phyloP scores from a whole-genome alignment of 2,329 filamentous ascomycete genomes.

The Penicillium sumatraense region DNA sequence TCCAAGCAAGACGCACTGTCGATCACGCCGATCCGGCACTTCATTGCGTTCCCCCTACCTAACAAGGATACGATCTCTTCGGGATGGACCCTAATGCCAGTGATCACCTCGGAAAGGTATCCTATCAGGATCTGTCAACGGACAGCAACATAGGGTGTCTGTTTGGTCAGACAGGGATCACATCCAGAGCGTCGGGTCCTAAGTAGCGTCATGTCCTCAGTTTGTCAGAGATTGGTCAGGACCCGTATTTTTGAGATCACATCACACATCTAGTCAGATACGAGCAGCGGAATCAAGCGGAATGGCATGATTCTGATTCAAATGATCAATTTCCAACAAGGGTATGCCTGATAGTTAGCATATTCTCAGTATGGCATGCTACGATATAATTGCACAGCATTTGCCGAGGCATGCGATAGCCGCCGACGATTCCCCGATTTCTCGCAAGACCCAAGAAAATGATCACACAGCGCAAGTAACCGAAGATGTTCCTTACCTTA shows the following conservation, averaged over 20 bases:
- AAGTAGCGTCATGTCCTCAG: neutral
- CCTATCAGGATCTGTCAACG: neutral
- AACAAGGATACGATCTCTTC: neutral
- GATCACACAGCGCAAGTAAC: neutral
- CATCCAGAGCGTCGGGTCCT: neutral
- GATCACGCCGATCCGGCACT: conserved; percentile 12
- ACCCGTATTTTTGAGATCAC: neutral
- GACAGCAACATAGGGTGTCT: neutral
- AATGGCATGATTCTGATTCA: neutral
- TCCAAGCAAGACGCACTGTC: neutral
- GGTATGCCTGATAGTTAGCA: neutral
- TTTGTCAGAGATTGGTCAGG: neutral
- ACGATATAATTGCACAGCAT: too few species aligned
- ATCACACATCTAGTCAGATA: neutral
- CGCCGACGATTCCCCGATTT: neutral
- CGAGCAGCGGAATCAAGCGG: neutral
- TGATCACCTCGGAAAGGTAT: neutral
- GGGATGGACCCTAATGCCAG: neutral
- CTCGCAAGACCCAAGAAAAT: neutral
- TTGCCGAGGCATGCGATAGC: neutral
- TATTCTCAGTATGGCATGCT: neutral
- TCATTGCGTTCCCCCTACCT: neutral
- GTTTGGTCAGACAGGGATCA: neutral
- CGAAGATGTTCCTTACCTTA: neutral
- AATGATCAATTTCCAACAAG: too few species aligned